phyloP scores from a whole-genome alignment of 805 yeast genomes.

The Isabelozyma heimii region DNA sequence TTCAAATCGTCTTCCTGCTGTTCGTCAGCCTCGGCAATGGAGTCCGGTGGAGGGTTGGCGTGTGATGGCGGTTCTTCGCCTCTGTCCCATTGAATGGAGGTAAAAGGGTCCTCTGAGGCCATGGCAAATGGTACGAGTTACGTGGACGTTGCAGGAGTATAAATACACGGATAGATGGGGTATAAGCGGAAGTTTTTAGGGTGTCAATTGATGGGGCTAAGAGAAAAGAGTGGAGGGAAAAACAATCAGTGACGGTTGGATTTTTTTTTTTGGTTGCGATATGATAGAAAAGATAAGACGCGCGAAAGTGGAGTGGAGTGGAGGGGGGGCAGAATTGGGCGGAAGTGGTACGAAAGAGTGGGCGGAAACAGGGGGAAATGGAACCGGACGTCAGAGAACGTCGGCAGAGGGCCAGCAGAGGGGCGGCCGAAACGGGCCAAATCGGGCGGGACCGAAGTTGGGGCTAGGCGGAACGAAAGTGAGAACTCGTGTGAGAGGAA shows the following conservation, averaged over 20 bases:
- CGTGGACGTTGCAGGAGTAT: too few species aligned
- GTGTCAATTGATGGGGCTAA: neutral
- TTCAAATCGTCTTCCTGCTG: neutral
- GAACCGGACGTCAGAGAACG: neutral
- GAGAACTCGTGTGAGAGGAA: too few species aligned
- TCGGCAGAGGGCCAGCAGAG: neutral
- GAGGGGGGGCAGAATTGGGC: neutral
- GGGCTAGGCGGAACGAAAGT: too few species aligned
- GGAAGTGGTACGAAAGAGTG: too few species aligned
- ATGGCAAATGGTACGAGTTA: conserved; percentile 4
- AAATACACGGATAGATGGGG: neutral
- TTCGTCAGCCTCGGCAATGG: conserved; percentile 1
- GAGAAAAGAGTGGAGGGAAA: neutral
- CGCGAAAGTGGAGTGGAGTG: neutral
- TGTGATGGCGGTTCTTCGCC: conserved; percentile 25
- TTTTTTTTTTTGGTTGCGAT: neutral
- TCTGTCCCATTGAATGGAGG: conserved; percentile 58
- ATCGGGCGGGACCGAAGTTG: too few species aligned
- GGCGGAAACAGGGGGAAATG: neutral
- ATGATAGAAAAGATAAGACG: neutral
- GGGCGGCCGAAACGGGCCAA: too few species aligned
- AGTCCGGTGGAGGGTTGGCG: neutral
- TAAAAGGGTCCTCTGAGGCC: conserved; percentile 48
- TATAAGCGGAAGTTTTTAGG: neutral
- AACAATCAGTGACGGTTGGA: neutral